Evolutionary conservation across 306 rosid species (phyloP).

Genomic region (Erythrophleum fordii): DNA sequence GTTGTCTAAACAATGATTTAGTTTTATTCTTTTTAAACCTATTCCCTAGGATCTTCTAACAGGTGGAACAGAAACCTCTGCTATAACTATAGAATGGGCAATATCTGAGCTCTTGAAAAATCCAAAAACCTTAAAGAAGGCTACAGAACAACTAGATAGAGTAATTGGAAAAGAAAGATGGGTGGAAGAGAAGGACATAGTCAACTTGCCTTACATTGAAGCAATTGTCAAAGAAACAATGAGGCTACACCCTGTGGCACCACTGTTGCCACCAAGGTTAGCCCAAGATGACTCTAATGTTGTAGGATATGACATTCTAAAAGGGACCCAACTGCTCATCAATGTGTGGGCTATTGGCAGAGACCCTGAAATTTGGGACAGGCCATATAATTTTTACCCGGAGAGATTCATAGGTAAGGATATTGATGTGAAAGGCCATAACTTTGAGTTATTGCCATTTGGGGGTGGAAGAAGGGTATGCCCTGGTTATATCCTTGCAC

Average conservation of each 20-base stretch:
- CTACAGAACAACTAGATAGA: conserved; percentile 53
- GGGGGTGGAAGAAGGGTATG: too few species aligned
- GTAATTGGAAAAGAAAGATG: conserved; percentile 61
- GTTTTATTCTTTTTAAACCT: too few species aligned
- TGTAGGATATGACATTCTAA: conserved; percentile 51
- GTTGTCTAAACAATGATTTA: too few species aligned
- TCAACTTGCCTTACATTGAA: conserved; percentile 48
- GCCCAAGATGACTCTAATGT: conserved; percentile 39
- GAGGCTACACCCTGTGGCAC: conserved; percentile 65
- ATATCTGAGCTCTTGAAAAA: conserved; percentile 52
- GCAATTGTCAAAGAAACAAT: too few species aligned
- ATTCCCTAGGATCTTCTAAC: too few species aligned
- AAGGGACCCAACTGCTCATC: conserved; percentile 51
- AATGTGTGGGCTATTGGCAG: conserved; percentile 51
- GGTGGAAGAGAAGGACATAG: conserved; percentile 65
- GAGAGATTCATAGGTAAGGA: conserved; percentile 52
- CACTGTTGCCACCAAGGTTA: conserved; percentile 52
- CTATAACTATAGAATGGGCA: conserved; percentile 60
- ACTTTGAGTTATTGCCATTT: too few species aligned
- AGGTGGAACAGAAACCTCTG: conserved; percentile 58
- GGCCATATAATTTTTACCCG: conserved; percentile 5
- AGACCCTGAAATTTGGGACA: background rate
- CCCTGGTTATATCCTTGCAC: too few species aligned
- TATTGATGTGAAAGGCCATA: conserved; percentile 57
- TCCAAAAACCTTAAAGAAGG: conserved; percentile 51